Evolutionary conservation across 768 basidiomycete species (phyloP).

Genomic region (Leucogyrophana mollusca): DNA sequence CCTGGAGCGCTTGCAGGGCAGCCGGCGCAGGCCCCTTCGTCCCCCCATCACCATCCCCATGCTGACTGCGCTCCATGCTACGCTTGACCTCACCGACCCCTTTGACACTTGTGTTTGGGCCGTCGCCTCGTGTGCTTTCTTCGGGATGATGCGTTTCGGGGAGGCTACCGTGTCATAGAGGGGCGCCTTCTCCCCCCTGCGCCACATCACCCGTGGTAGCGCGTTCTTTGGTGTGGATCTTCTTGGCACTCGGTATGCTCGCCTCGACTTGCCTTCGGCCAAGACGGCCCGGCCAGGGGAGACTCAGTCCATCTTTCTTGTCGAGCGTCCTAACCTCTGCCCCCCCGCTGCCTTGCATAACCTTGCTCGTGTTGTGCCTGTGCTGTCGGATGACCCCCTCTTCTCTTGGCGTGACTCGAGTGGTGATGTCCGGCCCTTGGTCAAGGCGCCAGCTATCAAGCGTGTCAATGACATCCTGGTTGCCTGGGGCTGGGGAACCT

Average conservation of each 20-base stretch:
- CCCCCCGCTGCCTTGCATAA: slow-evolving; percentile 31
- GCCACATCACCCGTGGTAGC: slow-evolving; percentile 25
- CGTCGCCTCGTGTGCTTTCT: slow-evolving; percentile 34
- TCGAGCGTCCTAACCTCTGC: slow-evolving; percentile 21
- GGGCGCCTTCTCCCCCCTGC: slow-evolving; percentile 12
- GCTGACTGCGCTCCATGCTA: slow-evolving; percentile 20
- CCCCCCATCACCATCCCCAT: slow-evolving; percentile 22
- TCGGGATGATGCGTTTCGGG: slow-evolving; percentile 38
- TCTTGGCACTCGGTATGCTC: slow-evolving; percentile 24
- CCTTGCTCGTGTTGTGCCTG: slow-evolving; percentile 24
- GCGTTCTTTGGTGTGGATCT: slow-evolving; percentile 20
- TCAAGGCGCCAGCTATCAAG: slow-evolving; percentile 20
- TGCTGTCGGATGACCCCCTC: slow-evolving; percentile 25
- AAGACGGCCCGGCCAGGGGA: slow-evolving; percentile 36
- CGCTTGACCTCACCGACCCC: slow-evolving; percentile 22
- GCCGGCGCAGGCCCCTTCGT: neutral
- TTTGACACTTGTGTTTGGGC: slow-evolving; percentile 44
- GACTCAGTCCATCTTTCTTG: slow-evolving; percentile 28
- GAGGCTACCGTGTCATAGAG: slow-evolving; percentile 30
- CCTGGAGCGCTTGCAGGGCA: slow-evolving; percentile 19
- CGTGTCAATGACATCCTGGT: slow-evolving; percentile 30
- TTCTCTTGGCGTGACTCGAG: slow-evolving; percentile 34
- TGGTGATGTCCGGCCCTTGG: slow-evolving; percentile 29
- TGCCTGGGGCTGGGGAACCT: slow-evolving; percentile 25
- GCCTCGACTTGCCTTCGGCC: slow-evolving; percentile 30